Evolutionary conservation across 768 basidiomycete genomes (phyloP), one percentile per base, ranked within the genome.

Genomic region (Pseudohyphozyma bogoriensis): DNA sequence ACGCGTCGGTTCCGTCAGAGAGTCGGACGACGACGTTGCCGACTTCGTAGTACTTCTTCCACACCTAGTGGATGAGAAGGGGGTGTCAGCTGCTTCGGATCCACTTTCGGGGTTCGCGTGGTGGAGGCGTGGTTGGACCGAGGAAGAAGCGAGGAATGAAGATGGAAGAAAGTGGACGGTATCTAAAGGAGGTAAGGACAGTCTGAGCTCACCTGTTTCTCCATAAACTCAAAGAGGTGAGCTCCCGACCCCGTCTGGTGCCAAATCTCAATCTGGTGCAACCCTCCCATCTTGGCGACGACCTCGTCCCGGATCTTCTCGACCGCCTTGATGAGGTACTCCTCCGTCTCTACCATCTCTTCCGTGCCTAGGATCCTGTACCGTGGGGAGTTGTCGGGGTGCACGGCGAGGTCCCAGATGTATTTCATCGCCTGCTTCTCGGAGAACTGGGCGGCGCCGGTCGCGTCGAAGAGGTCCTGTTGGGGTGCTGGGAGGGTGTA

Each of bases 331-430:
- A 84, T 70, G 79, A 92, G 83, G 83, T 89, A 96, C 29, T 78
- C 75, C 67, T 95, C 91, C 5, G 86, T 89, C 31, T 82, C 72
- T 0, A 87, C 85, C 75, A 93, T 89, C 72, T 96, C 90, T 35
- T 79, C 78, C 0, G 91, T 90, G 1, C 93, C 93, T 13, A 93
- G 87, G 0, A 87, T 95, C 51, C 93, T 79, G 74, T 83, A 96
- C 2, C 91, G 35, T 4, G 65, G 92, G 49, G 91, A 89, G 8
- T 81, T 83, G 70, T 91, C 89, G 8, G 47, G 46, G 57, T 68
- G 59, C 4, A 33, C 59, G 16, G 63, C 72, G 68, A 44, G 72
- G 71, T 46, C 69, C 42, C 51, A 66, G 64, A 59, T 71, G 67
- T 57, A 60, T 39, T 28, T 62, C 72, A 61, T 55, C 15, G 58